Evolutionary conservation across 345 rosid genomes (phyloP).

Genomic region (Stellera chamaejasme): DNA sequence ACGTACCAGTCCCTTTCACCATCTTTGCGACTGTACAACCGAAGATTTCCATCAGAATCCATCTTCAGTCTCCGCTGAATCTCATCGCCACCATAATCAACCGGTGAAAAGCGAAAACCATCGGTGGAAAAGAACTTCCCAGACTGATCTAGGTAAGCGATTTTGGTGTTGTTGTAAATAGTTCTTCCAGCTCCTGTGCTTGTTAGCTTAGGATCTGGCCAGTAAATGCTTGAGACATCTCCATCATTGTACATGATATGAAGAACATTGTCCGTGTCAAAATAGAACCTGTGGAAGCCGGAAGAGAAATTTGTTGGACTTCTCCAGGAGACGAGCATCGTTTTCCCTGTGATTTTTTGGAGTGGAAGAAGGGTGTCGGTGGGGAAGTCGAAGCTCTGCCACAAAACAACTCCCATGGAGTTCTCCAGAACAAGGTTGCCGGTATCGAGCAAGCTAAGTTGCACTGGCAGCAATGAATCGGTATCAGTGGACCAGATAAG

Average conservation of each 20-base stretch:
- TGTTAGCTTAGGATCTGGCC: conserved; percentile 16
- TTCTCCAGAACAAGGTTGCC: conserved; percentile 20
- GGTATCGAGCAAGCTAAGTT: conserved; percentile 10
- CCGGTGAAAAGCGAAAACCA: background rate
- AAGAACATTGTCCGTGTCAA: conserved; percentile 21
- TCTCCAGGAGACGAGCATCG: conserved; percentile 16
- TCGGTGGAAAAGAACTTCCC: conserved; percentile 22
- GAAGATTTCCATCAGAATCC: conserved; percentile 25
- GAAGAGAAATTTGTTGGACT: conserved; percentile 20
- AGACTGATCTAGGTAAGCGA: conserved; percentile 10
- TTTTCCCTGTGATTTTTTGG: conserved; percentile 17
- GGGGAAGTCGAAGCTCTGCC: conserved; percentile 26
- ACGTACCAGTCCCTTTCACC: conserved; percentile 6
- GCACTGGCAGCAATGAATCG: background rate
- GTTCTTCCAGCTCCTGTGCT: conserved; percentile 14
- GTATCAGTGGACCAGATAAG: background rate
- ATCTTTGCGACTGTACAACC: conserved; percentile 17
- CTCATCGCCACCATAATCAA: conserved; percentile 11
- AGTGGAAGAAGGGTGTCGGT: conserved; percentile 26
- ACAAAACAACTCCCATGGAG: background rate
- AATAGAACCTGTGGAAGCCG: conserved; percentile 20
- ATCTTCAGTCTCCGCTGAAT: conserved; percentile 16
- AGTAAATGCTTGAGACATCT: conserved; percentile 17
- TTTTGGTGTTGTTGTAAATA: conserved; percentile 12
- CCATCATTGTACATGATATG: conserved; percentile 16